Evolutionary conservation across 495 filamentous ascomycete species (phyloP).

Genomic region (Neurospora tetraspora): DNA sequence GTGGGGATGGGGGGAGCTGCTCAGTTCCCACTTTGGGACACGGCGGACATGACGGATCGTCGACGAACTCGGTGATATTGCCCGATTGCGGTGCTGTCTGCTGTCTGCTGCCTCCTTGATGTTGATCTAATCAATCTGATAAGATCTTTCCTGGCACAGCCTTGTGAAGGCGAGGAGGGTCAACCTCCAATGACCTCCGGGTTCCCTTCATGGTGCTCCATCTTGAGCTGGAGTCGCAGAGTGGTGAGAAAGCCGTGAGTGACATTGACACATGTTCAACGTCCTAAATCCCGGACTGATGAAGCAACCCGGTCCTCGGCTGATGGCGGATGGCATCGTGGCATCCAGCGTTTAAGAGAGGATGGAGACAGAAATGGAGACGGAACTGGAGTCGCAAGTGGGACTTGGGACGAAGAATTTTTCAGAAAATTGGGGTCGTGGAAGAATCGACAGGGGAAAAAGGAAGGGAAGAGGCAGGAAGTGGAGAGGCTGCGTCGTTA

Average conservation of each 20-base stretch:
- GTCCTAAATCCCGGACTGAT: neutral
- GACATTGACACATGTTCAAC: neutral
- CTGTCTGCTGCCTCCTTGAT: neutral
- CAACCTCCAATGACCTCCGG: neutral
- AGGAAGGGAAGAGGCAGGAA: neutral
- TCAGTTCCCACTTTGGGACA: neutral
- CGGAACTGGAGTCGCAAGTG: neutral
- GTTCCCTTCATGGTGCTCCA: neutral
- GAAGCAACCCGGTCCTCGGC: neutral
- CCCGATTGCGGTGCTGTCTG: neutral
- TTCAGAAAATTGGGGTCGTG: neutral
- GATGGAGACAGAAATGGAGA: neutral
- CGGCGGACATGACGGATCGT: neutral
- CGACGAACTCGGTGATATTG: neutral
- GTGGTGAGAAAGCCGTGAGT: neutral
- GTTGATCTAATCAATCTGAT: neutral
- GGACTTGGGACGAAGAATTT: neutral
- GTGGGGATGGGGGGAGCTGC: neutral
- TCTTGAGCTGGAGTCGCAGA: neutral
- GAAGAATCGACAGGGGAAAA: neutral
- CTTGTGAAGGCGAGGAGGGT: neutral
- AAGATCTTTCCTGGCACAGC: neutral
- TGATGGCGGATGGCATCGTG: neutral
- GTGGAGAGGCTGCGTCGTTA: slow-evolving; percentile 1
- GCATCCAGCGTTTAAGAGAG: neutral